These are phyloP conservation scores for Pythium aquatile DNA, from an alignment of 352 stramenopile genomes.

Conservation along the genomic window DNA sequence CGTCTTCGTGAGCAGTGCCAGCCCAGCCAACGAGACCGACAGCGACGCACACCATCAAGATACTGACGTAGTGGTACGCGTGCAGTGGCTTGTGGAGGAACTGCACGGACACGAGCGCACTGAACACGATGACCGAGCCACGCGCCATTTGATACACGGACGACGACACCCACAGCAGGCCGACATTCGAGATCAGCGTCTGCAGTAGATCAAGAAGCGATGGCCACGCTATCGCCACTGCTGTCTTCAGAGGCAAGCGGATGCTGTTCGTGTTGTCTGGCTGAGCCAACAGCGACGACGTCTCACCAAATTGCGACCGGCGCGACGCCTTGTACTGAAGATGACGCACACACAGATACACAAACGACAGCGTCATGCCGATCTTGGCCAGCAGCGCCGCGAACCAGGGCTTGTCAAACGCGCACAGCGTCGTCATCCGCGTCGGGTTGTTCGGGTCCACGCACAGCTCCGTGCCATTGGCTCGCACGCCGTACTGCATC, in stretches of 20 bases:
- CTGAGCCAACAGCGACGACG: not conserved
- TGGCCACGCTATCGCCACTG: constrained; percentile 56
- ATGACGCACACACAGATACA: constrained; percentile 65
- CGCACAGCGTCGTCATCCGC: constrained; percentile 46
- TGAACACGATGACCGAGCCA: constrained; percentile 90
- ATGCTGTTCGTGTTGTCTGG: not conserved
- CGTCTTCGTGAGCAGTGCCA: constrained; percentile 24
- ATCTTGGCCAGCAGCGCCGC: constrained; percentile 82
- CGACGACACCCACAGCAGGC: constrained; percentile 83
- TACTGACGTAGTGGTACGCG: constrained; percentile 83
- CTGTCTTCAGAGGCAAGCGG: constrained; percentile 43
- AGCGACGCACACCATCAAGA: constrained; percentile 62
- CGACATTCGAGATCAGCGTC: constrained; percentile 86
- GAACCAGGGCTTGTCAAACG: constrained; percentile 86
- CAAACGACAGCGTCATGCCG: constrained; percentile 74
- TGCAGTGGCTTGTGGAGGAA: constrained; percentile 80
- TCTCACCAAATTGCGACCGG: not conserved
- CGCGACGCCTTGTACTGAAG: constrained; percentile 2
- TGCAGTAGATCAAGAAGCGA: constrained; percentile 79
- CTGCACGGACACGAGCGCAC: constrained; percentile 76
- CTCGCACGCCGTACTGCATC: constrained; percentile 73
- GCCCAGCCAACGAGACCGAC: constrained; percentile 69
- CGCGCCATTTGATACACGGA: constrained; percentile 90
- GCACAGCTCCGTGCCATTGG: constrained; percentile 50
- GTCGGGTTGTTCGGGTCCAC: constrained; percentile 34